Evolutionary conservation across 805 yeast species (phyloP).

Genomic region (Nakazawaea pomicola): DNA sequence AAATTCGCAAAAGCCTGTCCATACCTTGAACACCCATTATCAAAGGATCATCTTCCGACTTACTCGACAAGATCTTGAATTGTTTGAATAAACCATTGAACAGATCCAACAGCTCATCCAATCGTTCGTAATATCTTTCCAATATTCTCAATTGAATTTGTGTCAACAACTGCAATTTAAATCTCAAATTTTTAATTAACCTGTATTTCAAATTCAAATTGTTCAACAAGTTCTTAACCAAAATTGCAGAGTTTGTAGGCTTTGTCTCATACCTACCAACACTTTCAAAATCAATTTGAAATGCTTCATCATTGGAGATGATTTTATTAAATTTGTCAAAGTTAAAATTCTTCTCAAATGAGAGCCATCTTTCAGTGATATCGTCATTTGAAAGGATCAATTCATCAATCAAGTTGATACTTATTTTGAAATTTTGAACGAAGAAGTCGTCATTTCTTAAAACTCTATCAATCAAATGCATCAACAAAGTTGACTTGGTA

Average conservation of each 20-base stretch:
- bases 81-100: slow-evolving; percentile 33
- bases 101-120: slow-evolving; percentile 36
- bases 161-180: slow-evolving; percentile 50
- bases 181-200: slow-evolving; percentile 43
- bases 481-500: slow-evolving; percentile 27
- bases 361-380: slow-evolving; percentile 44
- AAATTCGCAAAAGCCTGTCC: slow-evolving; percentile 24
- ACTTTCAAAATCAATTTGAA: slow-evolving; percentile 54
- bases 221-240: slow-evolving; percentile 51
- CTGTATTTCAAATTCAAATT: slow-evolving; percentile 51
- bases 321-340: slow-evolving; percentile 48
- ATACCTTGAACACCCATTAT: slow-evolving; percentile 27
- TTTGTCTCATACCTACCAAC: slow-evolving; percentile 36
- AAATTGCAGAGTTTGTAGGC: slow-evolving; percentile 62
- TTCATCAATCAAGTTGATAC: slow-evolving; percentile 22
- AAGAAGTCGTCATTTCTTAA: slow-evolving; percentile 53
- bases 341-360: slow-evolving; percentile 48
- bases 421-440: slow-evolving; percentile 34
- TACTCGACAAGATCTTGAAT: slow-evolving; percentile 29
- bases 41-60: slow-evolving; percentile 23
- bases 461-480: slow-evolving; percentile 55
- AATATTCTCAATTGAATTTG: slow-evolving; percentile 54
- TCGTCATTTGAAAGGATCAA: slow-evolving; percentile 22
- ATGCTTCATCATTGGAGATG: slow-evolving; percentile 41
- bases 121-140: slow-evolving; percentile 42